phyloP scores from a whole-genome alignment of 352 stramenopile genomes.

The Saprolegnia diclina region DNA sequence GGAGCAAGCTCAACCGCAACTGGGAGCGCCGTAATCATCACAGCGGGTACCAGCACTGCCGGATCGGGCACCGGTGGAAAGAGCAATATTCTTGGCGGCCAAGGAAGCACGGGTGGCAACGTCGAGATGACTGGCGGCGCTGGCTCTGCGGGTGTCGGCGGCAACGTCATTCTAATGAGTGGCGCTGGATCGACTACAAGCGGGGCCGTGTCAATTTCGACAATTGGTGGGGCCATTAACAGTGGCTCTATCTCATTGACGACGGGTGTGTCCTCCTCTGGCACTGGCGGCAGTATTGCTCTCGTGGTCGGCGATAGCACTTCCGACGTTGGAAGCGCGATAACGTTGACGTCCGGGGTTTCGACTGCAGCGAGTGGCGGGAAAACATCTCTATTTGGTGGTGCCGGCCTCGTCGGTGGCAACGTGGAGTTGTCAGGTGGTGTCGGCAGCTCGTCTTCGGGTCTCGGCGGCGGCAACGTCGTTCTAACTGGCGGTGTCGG shows the following conservation, averaged over 20 bases:
- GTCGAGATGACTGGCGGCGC: constrained; percentile 34
- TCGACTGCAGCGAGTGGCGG: constrained; percentile 8
- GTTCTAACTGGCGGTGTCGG: constrained; percentile 14
- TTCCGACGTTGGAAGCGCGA: constrained; percentile 32
- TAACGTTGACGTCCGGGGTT: constrained; percentile 28
- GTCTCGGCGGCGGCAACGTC: constrained; percentile 22
- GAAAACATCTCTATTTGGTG: constrained; percentile 23
- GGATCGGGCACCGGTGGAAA: constrained; percentile 28
- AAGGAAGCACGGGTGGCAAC: constrained; percentile 33
- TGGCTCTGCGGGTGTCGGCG: constrained; percentile 38
- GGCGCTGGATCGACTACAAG: constrained; percentile 19
- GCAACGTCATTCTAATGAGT: constrained; percentile 21
- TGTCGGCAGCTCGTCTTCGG: constrained; percentile 29
- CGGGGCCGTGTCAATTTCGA: constrained; percentile 11
- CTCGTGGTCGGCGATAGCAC: constrained; percentile 38
- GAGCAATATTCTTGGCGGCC: constrained; percentile 30
- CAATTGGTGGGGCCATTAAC: constrained; percentile 24
- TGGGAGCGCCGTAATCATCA: constrained; percentile 30
- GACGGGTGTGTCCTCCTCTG: constrained; percentile 33
- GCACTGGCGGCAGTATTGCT: constrained; percentile 37
- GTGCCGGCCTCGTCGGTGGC: constrained; percentile 15
- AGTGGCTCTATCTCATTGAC: constrained; percentile 37
- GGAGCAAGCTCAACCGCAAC: constrained; percentile 15
- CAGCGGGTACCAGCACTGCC: constrained; percentile 36
- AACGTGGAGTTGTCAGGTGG: constrained; percentile 45